Percentiles rank a stretch among this genome's conserved stretches.
Evolutionary conservation across 139 green algal species (phyloP).

Genomic region (Picochlorum sp.): DNA sequence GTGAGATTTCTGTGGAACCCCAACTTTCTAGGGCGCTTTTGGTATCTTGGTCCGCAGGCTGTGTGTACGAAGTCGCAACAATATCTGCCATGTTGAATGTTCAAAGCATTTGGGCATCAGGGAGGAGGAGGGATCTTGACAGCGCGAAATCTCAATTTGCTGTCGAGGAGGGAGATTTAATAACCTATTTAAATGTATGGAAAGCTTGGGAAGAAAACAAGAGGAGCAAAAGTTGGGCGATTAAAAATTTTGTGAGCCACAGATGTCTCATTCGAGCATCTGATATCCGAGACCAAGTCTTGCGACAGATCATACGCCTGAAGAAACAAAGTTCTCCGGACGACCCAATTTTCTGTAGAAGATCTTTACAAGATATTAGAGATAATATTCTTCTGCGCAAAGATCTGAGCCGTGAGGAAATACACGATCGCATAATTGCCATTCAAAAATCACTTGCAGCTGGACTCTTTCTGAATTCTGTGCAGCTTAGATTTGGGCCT

Average conservation of each 20-base stretch:
- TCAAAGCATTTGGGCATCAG: conserved; percentile 66
- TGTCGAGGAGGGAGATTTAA: conserved; percentile 93
- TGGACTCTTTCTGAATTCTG: conserved; percentile 86
- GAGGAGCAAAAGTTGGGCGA: conserved; percentile 77
- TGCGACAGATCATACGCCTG: conserved; percentile 69
- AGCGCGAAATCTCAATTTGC: conserved; percentile 87
- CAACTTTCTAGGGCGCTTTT: conserved; percentile 85
- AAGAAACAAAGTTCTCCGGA: conserved; percentile 82
- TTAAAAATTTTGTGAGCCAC: conserved; percentile 71
- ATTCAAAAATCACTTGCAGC: conserved; percentile 87
- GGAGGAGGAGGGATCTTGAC: conserved; percentile 78
- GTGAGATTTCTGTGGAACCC: conserved; percentile 95
- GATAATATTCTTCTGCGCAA: conserved; percentile 38
- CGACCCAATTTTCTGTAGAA: conserved; percentile 20
- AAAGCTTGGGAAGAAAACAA: conserved; percentile 60
- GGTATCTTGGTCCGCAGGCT: conserved; percentile 54
- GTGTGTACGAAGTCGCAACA: conserved; percentile 69
- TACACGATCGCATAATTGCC: conserved; percentile 14
- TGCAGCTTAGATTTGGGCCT: conserved; percentile 82
- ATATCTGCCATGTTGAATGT: conserved; percentile 89
- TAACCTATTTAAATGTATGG: conserved; percentile 93
- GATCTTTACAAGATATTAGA: conserved; percentile 20
- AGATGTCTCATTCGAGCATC: conserved; percentile 55
- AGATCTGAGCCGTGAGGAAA: conserved; percentile 7
- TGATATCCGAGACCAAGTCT: conserved; percentile 78